Evolutionary conservation across 345 rosid species (phyloP).

Genomic region (Cochlearia excelsa): DNA sequence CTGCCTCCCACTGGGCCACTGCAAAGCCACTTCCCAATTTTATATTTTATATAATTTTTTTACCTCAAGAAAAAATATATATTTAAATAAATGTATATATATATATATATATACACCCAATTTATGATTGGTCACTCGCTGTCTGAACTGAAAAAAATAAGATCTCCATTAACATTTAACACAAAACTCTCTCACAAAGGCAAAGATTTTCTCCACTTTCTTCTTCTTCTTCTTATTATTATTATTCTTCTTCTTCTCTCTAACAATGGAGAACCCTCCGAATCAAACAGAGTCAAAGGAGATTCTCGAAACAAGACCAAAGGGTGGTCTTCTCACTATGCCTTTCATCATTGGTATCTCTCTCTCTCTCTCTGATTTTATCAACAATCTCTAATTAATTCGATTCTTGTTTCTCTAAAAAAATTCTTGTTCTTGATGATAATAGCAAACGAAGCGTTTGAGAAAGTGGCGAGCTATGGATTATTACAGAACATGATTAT

Average conservation of each 20-base stretch:
- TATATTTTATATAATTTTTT: too few species aligned
- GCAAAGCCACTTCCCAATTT: too few species aligned
- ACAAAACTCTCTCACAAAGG: conserved; percentile 27
- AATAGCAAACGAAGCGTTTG: conserved; percentile 69
- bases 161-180: neutral
- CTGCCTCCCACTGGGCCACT: too few species aligned
- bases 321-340: conserved; percentile 72
- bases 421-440: too few species aligned
- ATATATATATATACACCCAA: neutral
- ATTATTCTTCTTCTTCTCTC: neutral
- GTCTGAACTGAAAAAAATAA: conserved; percentile 33
- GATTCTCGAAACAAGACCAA: conserved; percentile 35
- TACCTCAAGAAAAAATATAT: neutral
- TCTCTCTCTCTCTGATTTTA: neutral
- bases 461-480: conserved; percentile 85
- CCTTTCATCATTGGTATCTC: conserved; percentile 70
- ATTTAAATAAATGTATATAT: conserved; percentile 18
- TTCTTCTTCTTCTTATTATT: too few species aligned
- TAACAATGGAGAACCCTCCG: conserved; percentile 43
- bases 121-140: conserved; percentile 41
- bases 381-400: too few species aligned
- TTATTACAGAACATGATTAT: conserved; percentile 62
- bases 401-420: too few species aligned
- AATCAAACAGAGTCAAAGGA: conserved; percentile 37
- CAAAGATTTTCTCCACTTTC: conserved; percentile 31